Evolutionary conservation across 345 rosid genomes (phyloP), one percentile per base, ranked within the genome.

Genomic region (Euphorbia lathyris): DNA sequence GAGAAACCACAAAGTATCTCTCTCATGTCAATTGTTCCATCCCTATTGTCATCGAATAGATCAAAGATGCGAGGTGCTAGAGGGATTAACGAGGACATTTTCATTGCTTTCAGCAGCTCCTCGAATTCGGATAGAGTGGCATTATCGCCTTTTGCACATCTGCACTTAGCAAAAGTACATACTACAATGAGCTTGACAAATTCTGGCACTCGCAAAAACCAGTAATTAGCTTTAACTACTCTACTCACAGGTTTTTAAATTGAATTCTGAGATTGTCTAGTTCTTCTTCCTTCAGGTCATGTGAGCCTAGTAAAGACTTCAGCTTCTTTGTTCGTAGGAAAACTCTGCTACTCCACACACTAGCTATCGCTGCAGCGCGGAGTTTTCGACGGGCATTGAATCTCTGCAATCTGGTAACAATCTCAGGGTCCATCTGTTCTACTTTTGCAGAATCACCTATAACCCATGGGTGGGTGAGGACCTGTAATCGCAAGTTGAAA

Each of bases 1-100:
- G 90, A 84, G 66, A 88, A 86, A 58, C 93, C 93, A 12, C 93
- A 84, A 0, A 88, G 81, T 22, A 86, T 83, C 76, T 86, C 93
- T 55, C 90, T 86, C 88, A 84, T 84, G 65, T 88, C 88, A 16
- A 88, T 79, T 0, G 90, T 88, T 47, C 93, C 87, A 63, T 88
- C 90, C 0, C 90, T 83, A 45, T 88, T 88, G 79, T 86, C 73
- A 72, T 88, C 90, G 5, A 88, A 86, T 0, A 88, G 58, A 65
- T 86, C 86, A 30, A 86, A 88, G 73, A 88, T 83, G 48, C 93
- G 81, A 11, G 93, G 76, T 1, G 86, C 90, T 29, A 88, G 68
- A 8, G 90, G 93, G 48, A 86, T 55, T 19, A 86, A 69, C 20
- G 88, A 81, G 0, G 85, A 73, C 93, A 88, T 88, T 62, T 83